Evolutionary conservation across 2,329 filamentous ascomycete genomes (phyloP).

Genomic region (Lasiodiplodia citricola): DNA sequence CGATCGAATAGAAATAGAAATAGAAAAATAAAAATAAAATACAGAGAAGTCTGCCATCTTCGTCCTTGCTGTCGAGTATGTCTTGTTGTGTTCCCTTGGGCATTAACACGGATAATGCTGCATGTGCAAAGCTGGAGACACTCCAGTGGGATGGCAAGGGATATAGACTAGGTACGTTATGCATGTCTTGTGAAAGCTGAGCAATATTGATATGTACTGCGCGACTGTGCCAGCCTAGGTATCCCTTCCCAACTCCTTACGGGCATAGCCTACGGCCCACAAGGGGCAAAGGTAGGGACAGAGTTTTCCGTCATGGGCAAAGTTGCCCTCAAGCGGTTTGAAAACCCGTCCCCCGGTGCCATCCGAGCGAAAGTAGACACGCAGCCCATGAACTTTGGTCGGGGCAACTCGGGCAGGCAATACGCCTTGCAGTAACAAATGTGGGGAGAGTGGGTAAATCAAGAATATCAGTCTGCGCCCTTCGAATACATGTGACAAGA

Average conservation of each 20-base stretch:
- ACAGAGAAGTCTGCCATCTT: background rate
- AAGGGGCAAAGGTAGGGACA: background rate
- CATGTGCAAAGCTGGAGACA: slow-evolving; percentile 24
- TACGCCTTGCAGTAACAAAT: background rate
- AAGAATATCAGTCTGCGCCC: background rate
- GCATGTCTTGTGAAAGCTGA: slow-evolving; percentile 10
- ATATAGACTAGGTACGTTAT: background rate
- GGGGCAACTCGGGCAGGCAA: background rate
- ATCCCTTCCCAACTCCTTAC: background rate
- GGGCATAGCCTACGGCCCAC: background rate
- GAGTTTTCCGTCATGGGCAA: background rate
- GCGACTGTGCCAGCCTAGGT: background rate
- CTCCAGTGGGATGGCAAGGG: slow-evolving; percentile 17
- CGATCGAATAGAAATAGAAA: background rate
- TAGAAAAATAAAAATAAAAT: background rate
- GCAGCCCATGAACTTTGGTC: background rate
- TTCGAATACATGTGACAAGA: slow-evolving; percentile 7
- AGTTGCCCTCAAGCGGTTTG: background rate
- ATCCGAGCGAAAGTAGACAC: background rate
- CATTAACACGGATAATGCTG: slow-evolving; percentile 8
- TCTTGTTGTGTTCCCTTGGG: background rate
- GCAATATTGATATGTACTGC: background rate
- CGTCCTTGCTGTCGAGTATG: background rate
- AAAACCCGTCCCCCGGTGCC: background rate
- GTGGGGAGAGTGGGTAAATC: background rate